These are phyloP conservation scores for Halophytophthora polymorphica DNA, from an alignment of 352 stramenopile species.

Conservation along the genomic window DNA sequence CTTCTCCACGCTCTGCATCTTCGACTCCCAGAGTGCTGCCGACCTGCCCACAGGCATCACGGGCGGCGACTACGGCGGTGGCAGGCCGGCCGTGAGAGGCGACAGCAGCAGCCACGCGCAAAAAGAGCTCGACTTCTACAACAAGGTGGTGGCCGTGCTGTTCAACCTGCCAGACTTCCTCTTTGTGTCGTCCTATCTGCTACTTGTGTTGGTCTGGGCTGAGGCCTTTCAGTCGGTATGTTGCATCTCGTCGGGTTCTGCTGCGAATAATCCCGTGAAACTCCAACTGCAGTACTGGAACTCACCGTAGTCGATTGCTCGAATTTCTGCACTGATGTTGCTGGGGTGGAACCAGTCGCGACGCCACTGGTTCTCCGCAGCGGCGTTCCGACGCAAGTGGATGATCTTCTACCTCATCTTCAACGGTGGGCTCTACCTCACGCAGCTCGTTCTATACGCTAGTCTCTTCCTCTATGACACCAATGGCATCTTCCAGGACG, in stretches of 20 bases:
- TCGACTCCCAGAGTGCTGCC: conserved; percentile 71
- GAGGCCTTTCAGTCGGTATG: conserved; percentile 87
- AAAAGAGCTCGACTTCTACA: conserved; percentile 85
- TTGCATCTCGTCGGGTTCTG: neutral
- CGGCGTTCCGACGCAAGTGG: conserved; percentile 81
- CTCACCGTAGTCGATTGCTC: conserved; percentile 6
- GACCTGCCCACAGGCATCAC: conserved; percentile 33
- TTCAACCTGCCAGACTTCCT: conserved; percentile 93
- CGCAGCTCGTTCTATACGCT: conserved; percentile 87
- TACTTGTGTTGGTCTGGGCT: conserved; percentile 90
- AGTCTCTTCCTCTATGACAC: conserved; percentile 86
- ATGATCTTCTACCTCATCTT: conserved; percentile 93
- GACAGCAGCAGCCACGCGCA: conserved; percentile 26
- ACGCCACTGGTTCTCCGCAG: conserved; percentile 88
- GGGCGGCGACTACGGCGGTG: conserved; percentile 14
- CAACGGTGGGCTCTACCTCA: conserved; percentile 86
- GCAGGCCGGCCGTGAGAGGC: conserved; percentile 12
- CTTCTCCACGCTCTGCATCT: conserved; percentile 86
- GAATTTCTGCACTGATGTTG: neutral
- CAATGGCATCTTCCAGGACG: conserved; percentile 76
- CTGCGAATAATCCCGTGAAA: neutral
- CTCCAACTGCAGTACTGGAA: neutral
- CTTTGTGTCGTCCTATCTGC: conserved; percentile 88
- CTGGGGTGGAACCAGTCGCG: conserved; percentile 46
- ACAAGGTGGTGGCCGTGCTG: conserved; percentile 88